Evolutionary conservation across 257 asterid species (phyloP), one percentile per base, ranked within the genome.

Genomic region (Leonotis leonurus): DNA sequence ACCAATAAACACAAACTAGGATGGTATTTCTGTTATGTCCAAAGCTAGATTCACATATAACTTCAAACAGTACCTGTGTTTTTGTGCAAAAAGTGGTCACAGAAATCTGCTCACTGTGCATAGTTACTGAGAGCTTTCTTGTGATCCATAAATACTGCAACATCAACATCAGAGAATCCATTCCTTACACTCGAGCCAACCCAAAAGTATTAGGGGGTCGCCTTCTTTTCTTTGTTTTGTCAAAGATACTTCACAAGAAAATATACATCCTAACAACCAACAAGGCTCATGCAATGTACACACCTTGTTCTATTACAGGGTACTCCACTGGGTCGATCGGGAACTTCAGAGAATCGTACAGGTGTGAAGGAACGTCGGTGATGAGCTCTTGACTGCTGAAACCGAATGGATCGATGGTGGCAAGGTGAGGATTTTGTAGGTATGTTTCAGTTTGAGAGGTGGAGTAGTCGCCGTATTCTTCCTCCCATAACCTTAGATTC

Each of bases 241-340:
- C 24, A 40, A 59, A 67, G 56, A 57, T 33, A 41, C 41, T 61
- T 69, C 50, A 64, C 37, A 41, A 64, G 60, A 35, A 33, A 63
- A 50, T 35, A 50, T 4, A 49, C 14, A 18, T 59, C 64, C 67
- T 53, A 20, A 53, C 48, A 17, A 57, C 7, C 57, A 53, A 37
- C 32, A 24, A 24, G 48, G 48, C 53, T 87, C 77, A 80, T 70
- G 75, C 76, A 63, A 82, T 84, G 60, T 60, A 87, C 33, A 90
- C 74, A 70, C 96, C 92, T 70, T 85, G 90, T 52, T 76, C 88
- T 62, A 87, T 78, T 48, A 82, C 88, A 69, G 85, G 78, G 70
- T 82, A 83, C 27, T 88, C 91, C 69, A 81, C 41, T 3, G 79
- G 24, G 37, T 86, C 95, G 30, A 51, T 64, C 7, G 78, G 77